A percentile compares a stretch with the other conserved stretches of the same genome.
Evolutionary conservation across 192 early-diverging fungal genomes (phyloP).

Genomic region (Anaeromyces robustus): DNA sequence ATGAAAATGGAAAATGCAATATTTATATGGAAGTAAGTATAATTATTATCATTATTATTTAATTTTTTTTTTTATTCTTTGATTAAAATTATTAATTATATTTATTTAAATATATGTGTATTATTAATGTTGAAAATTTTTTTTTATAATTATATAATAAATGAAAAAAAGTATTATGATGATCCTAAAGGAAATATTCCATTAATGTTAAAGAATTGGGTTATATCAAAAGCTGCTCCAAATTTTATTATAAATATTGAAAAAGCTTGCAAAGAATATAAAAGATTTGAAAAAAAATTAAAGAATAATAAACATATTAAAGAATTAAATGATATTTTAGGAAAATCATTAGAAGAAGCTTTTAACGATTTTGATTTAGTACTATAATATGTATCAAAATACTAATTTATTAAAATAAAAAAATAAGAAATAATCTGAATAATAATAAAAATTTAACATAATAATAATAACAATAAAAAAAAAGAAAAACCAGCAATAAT

Average conservation of each 20-base stretch:
- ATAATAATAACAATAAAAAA: no score
- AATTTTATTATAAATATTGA: not conserved
- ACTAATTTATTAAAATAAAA: no score
- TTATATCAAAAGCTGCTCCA: not conserved
- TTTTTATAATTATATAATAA: no score
- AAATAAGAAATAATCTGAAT: no score
- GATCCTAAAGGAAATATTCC: not conserved
- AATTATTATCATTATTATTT: no score
- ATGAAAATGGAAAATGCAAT: not conserved
- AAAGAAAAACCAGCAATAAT: no score
- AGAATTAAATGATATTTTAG: not conserved
- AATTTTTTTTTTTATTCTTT: no score
- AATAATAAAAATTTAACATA: no score
- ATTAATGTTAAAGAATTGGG: not conserved
- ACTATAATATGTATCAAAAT: not conserved
- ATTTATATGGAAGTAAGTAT: not conserved
- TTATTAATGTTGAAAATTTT: no score
- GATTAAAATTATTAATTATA: no score
- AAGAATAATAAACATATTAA: not conserved
- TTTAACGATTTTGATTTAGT: not conserved
- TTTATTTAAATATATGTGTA: no score
- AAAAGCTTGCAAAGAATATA: constrained; percentile 1
- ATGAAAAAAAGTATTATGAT: not conserved
- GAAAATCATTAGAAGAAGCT: not conserved
- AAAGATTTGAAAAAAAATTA: not conserved